Conservation (phyloP, 129 eudicot species). For the Flaveria brownii region DNA sequence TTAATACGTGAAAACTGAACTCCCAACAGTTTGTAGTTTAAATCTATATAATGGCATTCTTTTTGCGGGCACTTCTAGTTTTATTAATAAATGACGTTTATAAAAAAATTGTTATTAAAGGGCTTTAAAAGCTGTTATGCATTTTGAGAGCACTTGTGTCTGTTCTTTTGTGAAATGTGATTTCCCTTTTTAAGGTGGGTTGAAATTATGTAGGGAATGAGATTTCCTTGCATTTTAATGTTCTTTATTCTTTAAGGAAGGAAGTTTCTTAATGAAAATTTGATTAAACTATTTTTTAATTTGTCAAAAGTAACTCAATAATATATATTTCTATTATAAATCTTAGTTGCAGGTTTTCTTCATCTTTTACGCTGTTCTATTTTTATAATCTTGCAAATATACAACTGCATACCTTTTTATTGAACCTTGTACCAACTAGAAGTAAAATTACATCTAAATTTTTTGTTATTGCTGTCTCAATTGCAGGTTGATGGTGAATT, state of each 20-base stretch:
- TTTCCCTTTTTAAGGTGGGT: too few species aligned
- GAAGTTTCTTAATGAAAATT: too few species aligned
- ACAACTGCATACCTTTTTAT: background rate
- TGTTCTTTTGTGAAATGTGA: too few species aligned
- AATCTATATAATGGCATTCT: background rate
- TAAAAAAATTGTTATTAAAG: too few species aligned
- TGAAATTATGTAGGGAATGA: too few species aligned
- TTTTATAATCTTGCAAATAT: background rate
- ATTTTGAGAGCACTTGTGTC: too few species aligned
- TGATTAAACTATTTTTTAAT: background rate
- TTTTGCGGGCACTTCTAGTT: too few species aligned
- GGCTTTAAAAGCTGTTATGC: too few species aligned
- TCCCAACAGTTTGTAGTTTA: background rate
- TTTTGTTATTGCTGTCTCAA: background rate
- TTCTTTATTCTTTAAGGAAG: too few species aligned
- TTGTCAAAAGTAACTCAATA: background rate
- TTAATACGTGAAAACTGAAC: too few species aligned
- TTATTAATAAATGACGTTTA: too few species aligned
- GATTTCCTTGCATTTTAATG: too few species aligned
- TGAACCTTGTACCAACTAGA: background rate
- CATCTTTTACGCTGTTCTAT: background rate
- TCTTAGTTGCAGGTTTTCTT: background rate
- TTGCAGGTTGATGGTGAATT: slow-evolving; percentile 86
- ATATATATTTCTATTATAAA: background rate
- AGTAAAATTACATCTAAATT: background rate